Conservation (phyloP, 2,329 filamentous ascomycete genomes). For the Periconia sp. region DNA sequence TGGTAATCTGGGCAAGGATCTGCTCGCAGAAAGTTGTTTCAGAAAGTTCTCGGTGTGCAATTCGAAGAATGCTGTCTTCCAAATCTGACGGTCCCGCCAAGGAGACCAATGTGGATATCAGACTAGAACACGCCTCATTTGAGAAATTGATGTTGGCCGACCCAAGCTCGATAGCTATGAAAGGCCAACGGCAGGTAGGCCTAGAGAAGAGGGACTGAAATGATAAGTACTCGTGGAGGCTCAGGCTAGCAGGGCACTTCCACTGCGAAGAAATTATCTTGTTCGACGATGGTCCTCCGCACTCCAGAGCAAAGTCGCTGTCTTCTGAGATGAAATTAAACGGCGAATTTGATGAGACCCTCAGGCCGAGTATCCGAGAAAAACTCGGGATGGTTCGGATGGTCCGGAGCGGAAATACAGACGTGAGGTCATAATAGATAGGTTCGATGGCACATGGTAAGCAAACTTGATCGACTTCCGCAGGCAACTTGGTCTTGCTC, state of each 20-base stretch:
- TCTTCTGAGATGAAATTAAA: slow-evolving; percentile 50
- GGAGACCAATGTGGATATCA: no score
- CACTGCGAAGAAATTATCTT: slow-evolving; percentile 55
- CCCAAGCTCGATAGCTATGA: slow-evolving; percentile 54
- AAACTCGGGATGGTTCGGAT: slow-evolving; percentile 53
- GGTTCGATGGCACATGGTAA: slow-evolving; percentile 49
- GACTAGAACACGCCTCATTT: slow-evolving; percentile 35
- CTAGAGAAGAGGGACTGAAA: slow-evolving; percentile 54
- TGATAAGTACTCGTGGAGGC: slow-evolving; percentile 56
- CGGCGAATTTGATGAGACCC: slow-evolving; percentile 34
- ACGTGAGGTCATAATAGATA: no score
- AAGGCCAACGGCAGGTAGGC: slow-evolving; percentile 50
- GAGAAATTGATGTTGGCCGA: slow-evolving; percentile 63
- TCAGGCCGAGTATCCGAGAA: slow-evolving; percentile 43
- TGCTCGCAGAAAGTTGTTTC: no score
- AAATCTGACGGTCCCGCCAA: no score
- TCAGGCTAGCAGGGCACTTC: slow-evolving; percentile 50
- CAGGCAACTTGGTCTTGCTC: slow-evolving; percentile 43
- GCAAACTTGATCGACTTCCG: slow-evolving; percentile 46
- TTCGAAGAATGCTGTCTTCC: no score
- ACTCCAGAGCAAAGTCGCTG: slow-evolving; percentile 24
- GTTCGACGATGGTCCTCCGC: slow-evolving; percentile 54
- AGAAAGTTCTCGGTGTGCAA: no score
- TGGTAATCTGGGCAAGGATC: no score
- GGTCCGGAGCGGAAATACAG: no score